Evolutionary conservation across 495 filamentous ascomycete species (phyloP), one percentile per base, ranked within the genome.

Genomic region (Sporormia fimetaria): DNA sequence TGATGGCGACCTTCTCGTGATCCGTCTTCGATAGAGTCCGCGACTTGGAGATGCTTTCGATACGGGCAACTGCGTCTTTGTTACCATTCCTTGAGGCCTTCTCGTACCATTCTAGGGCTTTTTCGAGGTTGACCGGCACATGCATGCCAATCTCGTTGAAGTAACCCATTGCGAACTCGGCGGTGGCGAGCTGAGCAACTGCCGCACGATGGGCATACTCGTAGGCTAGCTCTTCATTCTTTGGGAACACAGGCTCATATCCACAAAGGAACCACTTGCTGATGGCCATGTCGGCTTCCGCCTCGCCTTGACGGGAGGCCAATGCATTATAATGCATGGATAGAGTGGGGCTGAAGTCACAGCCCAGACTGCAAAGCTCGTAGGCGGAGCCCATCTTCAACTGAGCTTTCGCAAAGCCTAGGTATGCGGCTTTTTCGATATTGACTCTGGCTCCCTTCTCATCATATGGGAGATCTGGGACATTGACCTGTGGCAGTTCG

Each of bases 251-350:
- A 17, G 76, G 76, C 56, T 96, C 87, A 48, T 87, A 84, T 6
- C 90, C 90, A 55, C 90, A 95, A 18, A 98, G 68, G 62, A 96
- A 96, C 90, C 90, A 98, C 62, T 95, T 92, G 56, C 87, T 95
- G 44, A 98, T 88, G 17, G 87, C 85, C 73, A 98, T 86, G 37
- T 94, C 84, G 0, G 88, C 90, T 54, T 96, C 90, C 0, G 83
- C 64, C 52, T 95, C 86, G 6, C 77, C 77, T 61, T 96, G 92
- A 27, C 81, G 76, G 3, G 90, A 80, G 14, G 90, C 92, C 27
- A 98, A 70, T 38, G 84, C 86, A 57, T 95, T 94, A 61, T 98
- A 98, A 52, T 98, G 90, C 42, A 98, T 62, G 3, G 88, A 95
- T 35, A 93, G 65, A 4, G 82, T 78, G 0, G 90, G 90, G 52